Evolutionary conservation across 345 rosid genomes (phyloP).

Genomic region (Populus nigra): DNA sequence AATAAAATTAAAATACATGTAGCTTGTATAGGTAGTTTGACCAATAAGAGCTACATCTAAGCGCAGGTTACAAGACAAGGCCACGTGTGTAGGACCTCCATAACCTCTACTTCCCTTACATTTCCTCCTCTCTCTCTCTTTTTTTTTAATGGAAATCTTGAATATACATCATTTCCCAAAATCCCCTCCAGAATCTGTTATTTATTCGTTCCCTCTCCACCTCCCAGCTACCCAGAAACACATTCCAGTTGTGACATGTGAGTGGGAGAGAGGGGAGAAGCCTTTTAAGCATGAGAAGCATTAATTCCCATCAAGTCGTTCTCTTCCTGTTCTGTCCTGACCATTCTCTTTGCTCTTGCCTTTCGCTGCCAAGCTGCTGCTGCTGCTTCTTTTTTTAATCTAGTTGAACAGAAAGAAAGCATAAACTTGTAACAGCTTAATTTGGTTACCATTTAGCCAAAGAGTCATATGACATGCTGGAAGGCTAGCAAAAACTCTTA

Average conservation of each 20-base stretch:
- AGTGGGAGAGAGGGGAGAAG: not conserved
- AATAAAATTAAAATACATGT: slow-evolving; percentile 20
- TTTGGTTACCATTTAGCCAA: not conserved
- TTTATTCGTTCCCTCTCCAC: slow-evolving; percentile 48
- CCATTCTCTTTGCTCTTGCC: slow-evolving; percentile 13
- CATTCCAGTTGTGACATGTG: slow-evolving; percentile 15
- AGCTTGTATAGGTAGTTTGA: slow-evolving; percentile 43
- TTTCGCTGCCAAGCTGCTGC: slow-evolving; percentile 3
- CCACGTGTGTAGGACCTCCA: slow-evolving; percentile 90
- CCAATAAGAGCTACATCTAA: slow-evolving; percentile 49
- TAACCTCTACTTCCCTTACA: slow-evolving; percentile 28
- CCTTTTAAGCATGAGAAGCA: slow-evolving; percentile 21
- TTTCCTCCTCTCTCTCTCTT: slow-evolving; percentile 8
- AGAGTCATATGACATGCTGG: slow-evolving; percentile 19
- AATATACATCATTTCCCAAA: slow-evolving; percentile 34
- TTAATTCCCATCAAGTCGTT: not conserved
- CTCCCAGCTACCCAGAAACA: slow-evolving; percentile 33
- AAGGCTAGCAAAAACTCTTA: slow-evolving; percentile 18
- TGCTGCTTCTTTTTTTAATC: not conserved
- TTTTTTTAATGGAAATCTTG: not conserved
- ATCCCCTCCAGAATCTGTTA: slow-evolving; percentile 42
- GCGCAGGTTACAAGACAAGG: slow-evolving; percentile 69
- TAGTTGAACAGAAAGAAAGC: slow-evolving; percentile 19
- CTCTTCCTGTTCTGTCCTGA: not conserved
- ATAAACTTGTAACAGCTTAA: not conserved